These are phyloP conservation scores for Penicillium sp. DNA, from an alignment of 2,329 filamentous ascomycete species.

Conservation along the genomic window DNA sequence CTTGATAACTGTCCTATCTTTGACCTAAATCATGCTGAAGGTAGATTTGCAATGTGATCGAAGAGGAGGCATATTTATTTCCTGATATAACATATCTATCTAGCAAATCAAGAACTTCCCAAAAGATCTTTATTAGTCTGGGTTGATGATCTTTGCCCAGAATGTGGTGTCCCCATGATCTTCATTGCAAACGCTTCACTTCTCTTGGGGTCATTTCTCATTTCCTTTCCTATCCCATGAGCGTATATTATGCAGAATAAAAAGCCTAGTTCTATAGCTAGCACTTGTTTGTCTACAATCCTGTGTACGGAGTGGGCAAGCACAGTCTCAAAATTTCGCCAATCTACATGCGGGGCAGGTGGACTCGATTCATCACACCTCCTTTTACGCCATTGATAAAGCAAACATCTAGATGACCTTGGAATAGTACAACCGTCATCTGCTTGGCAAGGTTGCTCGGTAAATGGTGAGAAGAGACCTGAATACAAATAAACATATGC, in stretches of 20 bases:
- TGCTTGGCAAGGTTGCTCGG: constrained; percentile 1
- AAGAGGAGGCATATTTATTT: background rate
- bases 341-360: constrained; percentile 14
- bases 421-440: constrained; percentile 2
- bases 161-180: too few species aligned
- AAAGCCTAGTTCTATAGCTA: background rate
- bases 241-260: too few species aligned
- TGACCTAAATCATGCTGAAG: background rate
- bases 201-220: too few species aligned
- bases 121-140: too few species aligned
- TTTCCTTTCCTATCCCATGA: too few species aligned
- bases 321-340: constrained; percentile 12
- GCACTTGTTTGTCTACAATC: background rate
- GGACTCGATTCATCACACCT: constrained; percentile 17
- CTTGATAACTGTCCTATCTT: background rate
- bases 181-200: too few species aligned
- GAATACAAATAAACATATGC: background rate
- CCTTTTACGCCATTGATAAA: constrained; percentile 16
- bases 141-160: too few species aligned
- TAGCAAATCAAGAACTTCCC: too few species aligned
- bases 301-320: constrained; percentile 1
- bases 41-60: background rate
- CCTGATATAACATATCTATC: background rate
- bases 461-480: background rate
- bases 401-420: constrained; percentile 8